Evolutionary conservation across 192 early-diverging fungal species (phyloP).

Genomic region (Coemansia biformis): DNA sequence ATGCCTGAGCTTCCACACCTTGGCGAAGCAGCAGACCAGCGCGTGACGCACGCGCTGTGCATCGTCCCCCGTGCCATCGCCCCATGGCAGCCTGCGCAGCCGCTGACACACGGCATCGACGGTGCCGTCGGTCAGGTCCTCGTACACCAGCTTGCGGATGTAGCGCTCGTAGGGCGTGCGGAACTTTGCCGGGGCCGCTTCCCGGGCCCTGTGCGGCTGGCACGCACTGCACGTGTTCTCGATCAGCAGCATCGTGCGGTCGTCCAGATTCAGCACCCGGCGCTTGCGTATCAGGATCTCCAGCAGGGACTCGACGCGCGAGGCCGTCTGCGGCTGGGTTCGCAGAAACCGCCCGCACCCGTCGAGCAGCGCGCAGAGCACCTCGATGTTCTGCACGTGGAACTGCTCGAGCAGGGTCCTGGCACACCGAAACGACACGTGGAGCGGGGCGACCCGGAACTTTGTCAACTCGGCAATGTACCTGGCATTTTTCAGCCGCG

Average conservation of each 20-base stretch:
- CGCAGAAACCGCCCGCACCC: slow-evolving; percentile 84
- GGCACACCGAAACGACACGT: slow-evolving; percentile 77
- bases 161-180: slow-evolving; percentile 82
- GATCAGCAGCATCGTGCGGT: slow-evolving; percentile 76
- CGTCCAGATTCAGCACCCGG: slow-evolving; percentile 77
- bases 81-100: slow-evolving; percentile 87
- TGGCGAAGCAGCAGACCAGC: slow-evolving; percentile 73
- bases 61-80: slow-evolving; percentile 15
- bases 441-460: slow-evolving; percentile 77
- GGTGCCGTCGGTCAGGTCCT: slow-evolving; percentile 69
- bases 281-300: slow-evolving; percentile 92
- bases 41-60: slow-evolving; percentile 50
- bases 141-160: slow-evolving; percentile 82
- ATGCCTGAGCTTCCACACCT: slow-evolving; percentile 92
- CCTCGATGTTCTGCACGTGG: slow-evolving; percentile 74
- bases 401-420: slow-evolving; percentile 86
- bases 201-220: slow-evolving; percentile 71
- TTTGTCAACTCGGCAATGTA: slow-evolving; percentile 92
- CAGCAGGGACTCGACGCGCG: slow-evolving; percentile 61
- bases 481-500: slow-evolving; percentile 61
- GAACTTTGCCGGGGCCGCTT: slow-evolving; percentile 56
- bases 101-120: slow-evolving; percentile 61
- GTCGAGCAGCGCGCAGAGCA: slow-evolving; percentile 76
- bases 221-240: slow-evolving; percentile 91
- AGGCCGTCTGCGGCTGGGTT: slow-evolving; percentile 67